A percentile compares a stretch with the other conserved stretches of the same genome.
These are phyloP conservation scores for Ophiocordyceps robertsii DNA, from an alignment of 2,329 filamentous ascomycete species.

Conservation along the genomic window DNA sequence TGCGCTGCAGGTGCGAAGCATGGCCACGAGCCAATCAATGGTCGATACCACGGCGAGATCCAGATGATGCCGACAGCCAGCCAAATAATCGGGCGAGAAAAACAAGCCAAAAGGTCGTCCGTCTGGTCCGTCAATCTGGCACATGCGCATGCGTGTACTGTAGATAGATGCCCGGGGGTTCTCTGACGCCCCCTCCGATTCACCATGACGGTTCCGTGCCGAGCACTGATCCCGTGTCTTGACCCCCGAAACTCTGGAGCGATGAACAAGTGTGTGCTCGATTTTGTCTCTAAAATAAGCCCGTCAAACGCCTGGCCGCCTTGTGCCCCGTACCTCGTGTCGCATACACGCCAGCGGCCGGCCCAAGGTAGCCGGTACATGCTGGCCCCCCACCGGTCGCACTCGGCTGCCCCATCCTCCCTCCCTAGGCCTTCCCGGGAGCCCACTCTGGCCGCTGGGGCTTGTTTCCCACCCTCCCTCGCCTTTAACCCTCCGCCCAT, in stretches of 20 bases:
- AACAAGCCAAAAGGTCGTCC: no score
- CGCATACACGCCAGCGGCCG: neutral
- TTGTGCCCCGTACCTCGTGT: neutral
- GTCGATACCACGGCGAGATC: neutral
- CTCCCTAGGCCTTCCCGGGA: neutral
- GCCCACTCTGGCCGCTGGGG: neutral
- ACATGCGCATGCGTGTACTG: neutral
- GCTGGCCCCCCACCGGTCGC: neutral
- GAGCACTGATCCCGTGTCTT: neutral
- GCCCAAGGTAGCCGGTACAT: neutral
- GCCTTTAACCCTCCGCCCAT: constrained; percentile 5
- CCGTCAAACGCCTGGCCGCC: neutral
- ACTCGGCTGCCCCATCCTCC: neutral
- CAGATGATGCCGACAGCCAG: neutral
- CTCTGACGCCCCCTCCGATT: neutral
- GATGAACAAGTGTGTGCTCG: neutral
- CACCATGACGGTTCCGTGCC: neutral
- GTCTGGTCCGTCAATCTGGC: neutral
- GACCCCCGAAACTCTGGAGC: neutral
- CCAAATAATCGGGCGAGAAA: no score
- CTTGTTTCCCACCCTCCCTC: neutral
- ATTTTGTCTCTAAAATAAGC: neutral
- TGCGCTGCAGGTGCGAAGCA: neutral
- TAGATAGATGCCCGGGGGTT: neutral
- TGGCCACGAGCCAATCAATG: neutral